phyloP scores from a whole-genome alignment of 2,329 filamentous ascomycete genomes.

The Phialophora chinensis region DNA sequence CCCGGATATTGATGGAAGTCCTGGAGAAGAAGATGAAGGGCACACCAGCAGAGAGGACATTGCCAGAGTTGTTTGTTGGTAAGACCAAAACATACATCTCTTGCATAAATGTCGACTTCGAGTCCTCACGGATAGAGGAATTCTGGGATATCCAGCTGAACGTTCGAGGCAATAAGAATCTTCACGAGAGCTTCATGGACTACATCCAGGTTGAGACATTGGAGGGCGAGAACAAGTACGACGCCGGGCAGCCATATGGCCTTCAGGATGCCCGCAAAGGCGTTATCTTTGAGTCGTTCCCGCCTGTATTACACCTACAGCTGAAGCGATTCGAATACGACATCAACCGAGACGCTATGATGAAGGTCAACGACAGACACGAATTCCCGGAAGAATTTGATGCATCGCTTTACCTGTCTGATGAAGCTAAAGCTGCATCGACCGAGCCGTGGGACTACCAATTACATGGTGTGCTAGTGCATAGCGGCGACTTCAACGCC shows the following conservation, averaged over 20 bases:
- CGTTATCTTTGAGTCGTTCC: conserved; percentile 95
- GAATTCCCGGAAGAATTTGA: conserved; percentile 58
- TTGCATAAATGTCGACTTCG: conserved; percentile 97
- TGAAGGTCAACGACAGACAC: conserved; percentile 75
- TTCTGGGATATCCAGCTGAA: conserved; percentile 99
- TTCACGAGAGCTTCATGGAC: conserved; percentile 93
- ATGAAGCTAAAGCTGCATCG: conserved; percentile 72
- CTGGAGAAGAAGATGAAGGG: conserved; percentile 99
- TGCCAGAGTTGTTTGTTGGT: conserved; percentile 90
- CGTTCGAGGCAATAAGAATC: conserved; percentile 88
- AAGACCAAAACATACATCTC: conserved; percentile 99
- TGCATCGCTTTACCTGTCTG: conserved; percentile 83
- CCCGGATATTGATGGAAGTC: conserved; percentile 94
- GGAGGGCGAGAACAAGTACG: conserved; percentile 98
- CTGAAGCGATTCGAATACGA: conserved; percentile 98
- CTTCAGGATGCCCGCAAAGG: conserved; percentile 97
- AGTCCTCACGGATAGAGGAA: conserved; percentile 92
- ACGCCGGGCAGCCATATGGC: conserved; percentile 85
- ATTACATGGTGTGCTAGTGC: conserved; percentile 91
- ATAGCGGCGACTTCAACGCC: conserved; percentile 94
- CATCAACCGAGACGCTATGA: conserved; percentile 93
- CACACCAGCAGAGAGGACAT: conserved; percentile 84
- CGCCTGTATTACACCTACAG: conserved; percentile 90
- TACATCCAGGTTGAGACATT: conserved; percentile 97
- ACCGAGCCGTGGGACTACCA: conserved; percentile 92